Evolutionary conservation across 768 basidiomycete genomes (phyloP).

Genomic region (Coprinopsis sp.): DNA sequence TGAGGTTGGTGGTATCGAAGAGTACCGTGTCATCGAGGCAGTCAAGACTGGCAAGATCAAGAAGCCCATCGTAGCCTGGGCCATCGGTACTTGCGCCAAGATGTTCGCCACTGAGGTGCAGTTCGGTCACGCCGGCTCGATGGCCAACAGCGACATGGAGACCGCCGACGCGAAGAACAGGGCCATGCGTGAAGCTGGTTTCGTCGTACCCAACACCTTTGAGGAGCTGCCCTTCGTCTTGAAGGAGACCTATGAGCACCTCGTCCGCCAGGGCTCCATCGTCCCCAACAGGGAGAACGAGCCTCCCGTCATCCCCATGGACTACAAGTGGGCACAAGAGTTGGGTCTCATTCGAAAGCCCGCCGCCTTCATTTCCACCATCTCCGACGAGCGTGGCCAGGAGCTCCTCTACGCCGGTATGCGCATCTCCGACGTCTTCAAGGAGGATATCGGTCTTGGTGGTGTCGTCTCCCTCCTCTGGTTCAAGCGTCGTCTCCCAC

Average conservation of each 20-base stretch:
- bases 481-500: slow-evolving; percentile 95
- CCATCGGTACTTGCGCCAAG: slow-evolving; percentile 99
- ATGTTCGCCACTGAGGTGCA: slow-evolving; percentile 99
- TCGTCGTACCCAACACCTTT: slow-evolving; percentile 96
- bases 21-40: slow-evolving; percentile 98
- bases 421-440: slow-evolving; percentile 98
- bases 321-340: slow-evolving; percentile 99
- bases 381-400: slow-evolving; percentile 98
- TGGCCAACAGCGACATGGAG: slow-evolving; percentile 97
- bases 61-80: slow-evolving; percentile 99
- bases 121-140: slow-evolving; percentile 96
- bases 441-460: slow-evolving; percentile 93
- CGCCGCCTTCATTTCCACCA: slow-evolving; percentile 97
- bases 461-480: slow-evolving; percentile 94
- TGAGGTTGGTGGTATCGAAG: slow-evolving; percentile 98
- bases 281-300: slow-evolving; percentile 72
- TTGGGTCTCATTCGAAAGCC: slow-evolving; percentile 98
- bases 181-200: slow-evolving; percentile 91
- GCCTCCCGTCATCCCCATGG: slow-evolving; percentile 98
- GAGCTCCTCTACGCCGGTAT: slow-evolving; percentile 98
- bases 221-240: slow-evolving; percentile 89
- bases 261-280: slow-evolving; percentile 68
- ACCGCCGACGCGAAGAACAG: slow-evolving; percentile 98
- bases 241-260: slow-evolving; percentile 77
- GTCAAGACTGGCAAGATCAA: slow-evolving; percentile 91